phyloP scores from a whole-genome alignment of 306 rosid genomes.

The Nissolia schottii region DNA sequence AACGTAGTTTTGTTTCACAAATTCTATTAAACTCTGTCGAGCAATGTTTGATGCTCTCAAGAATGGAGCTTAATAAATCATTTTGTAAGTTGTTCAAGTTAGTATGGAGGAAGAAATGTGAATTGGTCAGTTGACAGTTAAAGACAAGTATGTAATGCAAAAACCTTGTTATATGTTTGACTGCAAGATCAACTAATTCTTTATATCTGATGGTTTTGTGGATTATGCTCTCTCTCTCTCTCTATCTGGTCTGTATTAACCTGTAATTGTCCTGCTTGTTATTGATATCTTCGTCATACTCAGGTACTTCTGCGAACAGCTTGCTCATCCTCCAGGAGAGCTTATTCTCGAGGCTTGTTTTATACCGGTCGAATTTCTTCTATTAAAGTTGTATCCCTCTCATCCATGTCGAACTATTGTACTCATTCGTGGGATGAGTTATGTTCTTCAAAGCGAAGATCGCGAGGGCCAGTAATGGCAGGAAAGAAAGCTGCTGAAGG shows the following conservation, averaged over 20 bases:
- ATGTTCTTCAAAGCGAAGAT: slow-evolving; percentile 72
- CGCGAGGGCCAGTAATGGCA: slow-evolving; percentile 89
- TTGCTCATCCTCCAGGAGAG: slow-evolving; percentile 45
- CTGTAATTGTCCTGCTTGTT: not conserved
- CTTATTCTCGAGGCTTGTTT: slow-evolving; percentile 42
- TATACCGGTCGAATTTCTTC: slow-evolving; percentile 47
- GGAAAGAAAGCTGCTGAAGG: slow-evolving; percentile 84
- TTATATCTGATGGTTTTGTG: not conserved
- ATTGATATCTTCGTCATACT: slow-evolving; percentile 19
- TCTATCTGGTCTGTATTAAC: too few relatives aligned
- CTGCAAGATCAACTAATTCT: not conserved
- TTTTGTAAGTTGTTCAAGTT: not conserved
- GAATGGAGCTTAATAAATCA: not conserved
- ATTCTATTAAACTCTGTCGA: not conserved
- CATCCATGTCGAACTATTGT: slow-evolving; percentile 37
- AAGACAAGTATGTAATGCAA: not conserved
- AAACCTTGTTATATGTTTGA: not conserved
- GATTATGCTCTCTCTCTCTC: not conserved
- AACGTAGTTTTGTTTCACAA: not conserved
- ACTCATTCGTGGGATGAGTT: slow-evolving; percentile 42
- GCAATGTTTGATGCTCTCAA: not conserved
- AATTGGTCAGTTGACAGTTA: not conserved
- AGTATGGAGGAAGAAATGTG: not conserved
- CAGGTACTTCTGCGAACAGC: slow-evolving; percentile 63
- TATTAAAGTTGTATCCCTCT: slow-evolving; percentile 36